Evolutionary conservation across 768 basidiomycete species (phyloP), one percentile per base, ranked within the genome.

Genomic region (Leccinum imitatum): DNA sequence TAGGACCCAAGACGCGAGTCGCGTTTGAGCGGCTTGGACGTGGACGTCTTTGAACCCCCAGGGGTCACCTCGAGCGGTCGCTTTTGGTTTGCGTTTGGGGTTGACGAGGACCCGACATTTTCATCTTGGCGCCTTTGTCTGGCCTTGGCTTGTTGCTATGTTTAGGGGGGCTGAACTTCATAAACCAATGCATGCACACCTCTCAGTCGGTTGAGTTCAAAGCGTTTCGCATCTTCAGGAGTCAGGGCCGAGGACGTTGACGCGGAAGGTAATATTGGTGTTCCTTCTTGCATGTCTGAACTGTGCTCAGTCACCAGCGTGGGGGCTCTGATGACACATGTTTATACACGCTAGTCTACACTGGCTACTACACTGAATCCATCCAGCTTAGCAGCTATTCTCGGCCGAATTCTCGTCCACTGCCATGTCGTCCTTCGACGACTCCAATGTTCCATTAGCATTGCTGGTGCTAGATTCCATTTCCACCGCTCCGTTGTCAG

Each of bases 1-100:
- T 98, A 98, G 52, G 85, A 91, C 27, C 93, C 96, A 11, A 94
- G 78, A 35, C 91, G 84, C 13, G 87, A 82, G 65, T 94, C 91
- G 7, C 89, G 84, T 68, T 84, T 84, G 57, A 93, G 76, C 2
- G 73, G 72, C 56, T 78, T 80, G 57, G 80, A 77, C 4, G 89
- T 89, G 2, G 88, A 84, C 17, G 86, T 86, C 13, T 77, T 81
- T 27, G 87, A 85, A 7, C 72, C 75, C n/a, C 84, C 82, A 46
- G 87, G 78, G 3, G 80, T 76, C 27, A 82, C 82, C 48, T 75
- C 76, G 3, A 94, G 73, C 0, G 90, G 86, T 27, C 93, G 84
- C 69, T 95, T 95, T 65, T 84, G 83, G 68, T 92, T 87, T n/a
- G 75, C 66, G 74, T 93, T 94, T 7, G 67, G 68, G 11, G 63